Evolutionary conservation across 805 yeast species (phyloP).

Genomic region (Maudiozyma saulgeensis): DNA sequence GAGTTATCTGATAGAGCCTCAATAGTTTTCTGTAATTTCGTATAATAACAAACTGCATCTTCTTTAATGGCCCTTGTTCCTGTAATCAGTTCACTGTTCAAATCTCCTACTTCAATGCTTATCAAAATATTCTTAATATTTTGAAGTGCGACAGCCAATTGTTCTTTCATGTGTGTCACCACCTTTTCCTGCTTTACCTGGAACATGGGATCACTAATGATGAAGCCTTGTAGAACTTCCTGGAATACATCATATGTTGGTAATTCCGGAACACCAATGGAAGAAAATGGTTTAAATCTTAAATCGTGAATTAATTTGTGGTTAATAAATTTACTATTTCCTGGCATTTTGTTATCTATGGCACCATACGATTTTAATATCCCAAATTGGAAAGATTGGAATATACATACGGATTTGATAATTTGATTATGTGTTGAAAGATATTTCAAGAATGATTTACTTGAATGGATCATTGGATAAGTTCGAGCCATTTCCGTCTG

Average conservation of each 20-base stretch:
- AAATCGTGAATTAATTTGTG: slow-evolving; percentile 37
- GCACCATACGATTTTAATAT: slow-evolving; percentile 18
- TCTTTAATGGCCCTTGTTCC: slow-evolving; percentile 24
- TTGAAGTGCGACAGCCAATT: slow-evolving; percentile 10
- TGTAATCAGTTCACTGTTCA: slow-evolving; percentile 15
- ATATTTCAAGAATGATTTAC: slow-evolving; percentile 19
- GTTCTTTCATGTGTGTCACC: slow-evolving; percentile 11
- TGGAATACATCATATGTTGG: slow-evolving; percentile 37
- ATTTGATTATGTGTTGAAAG: slow-evolving; percentile 18
- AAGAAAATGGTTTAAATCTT: slow-evolving; percentile 69
- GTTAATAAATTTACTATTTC: slow-evolving; percentile 20
- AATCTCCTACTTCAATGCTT: slow-evolving; percentile 16
- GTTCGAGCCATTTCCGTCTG: slow-evolving; percentile 25
- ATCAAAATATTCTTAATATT: slow-evolving; percentile 10
- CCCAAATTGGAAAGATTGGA: slow-evolving; percentile 29
- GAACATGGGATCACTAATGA: slow-evolving; percentile 14
- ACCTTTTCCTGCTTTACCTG: slow-evolving; percentile 10
- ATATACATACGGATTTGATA: slow-evolving; percentile 23
- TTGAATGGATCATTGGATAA: slow-evolving; percentile 30
- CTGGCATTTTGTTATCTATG: slow-evolving; percentile 19
- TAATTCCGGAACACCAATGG: slow-evolving; percentile 67
- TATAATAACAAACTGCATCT: slow-evolving; percentile 26
- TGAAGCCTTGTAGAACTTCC: slow-evolving; percentile 15
- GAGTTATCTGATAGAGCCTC: slow-evolving; percentile 2
- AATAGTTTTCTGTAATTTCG: slow-evolving; percentile 14